Evolutionary conservation across 352 stramenopile species (phyloP).

Genomic region (Pilasporangium apinafurcum): DNA sequence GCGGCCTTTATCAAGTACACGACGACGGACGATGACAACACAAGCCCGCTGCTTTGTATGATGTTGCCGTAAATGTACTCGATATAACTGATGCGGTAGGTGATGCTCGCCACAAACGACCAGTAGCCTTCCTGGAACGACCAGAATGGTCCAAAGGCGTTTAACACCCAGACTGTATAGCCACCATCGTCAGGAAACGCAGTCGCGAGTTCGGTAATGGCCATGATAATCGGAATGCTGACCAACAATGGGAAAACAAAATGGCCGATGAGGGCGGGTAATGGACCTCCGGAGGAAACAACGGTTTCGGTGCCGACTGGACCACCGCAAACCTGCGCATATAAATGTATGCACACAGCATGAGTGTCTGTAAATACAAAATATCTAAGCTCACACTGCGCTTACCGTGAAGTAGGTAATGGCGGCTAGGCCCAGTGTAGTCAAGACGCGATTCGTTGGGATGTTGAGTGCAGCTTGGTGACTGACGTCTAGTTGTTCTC

Average conservation of each 20-base stretch:
- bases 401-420: not conserved
- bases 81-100: slow-evolving; percentile 35
- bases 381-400: too few relatives aligned
- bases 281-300: slow-evolving; percentile 15
- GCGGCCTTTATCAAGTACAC: slow-evolving; percentile 18
- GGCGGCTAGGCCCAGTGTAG: not conserved
- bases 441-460: not conserved
- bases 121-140: slow-evolving; percentile 56
- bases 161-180: slow-evolving; percentile 84
- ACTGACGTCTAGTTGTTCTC: too few relatives aligned
- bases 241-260: slow-evolving; percentile 78
- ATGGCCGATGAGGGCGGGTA: slow-evolving; percentile 68
- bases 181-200: slow-evolving; percentile 75
- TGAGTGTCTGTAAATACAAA: too few relatives aligned
- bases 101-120: slow-evolving; percentile 68
- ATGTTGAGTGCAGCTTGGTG: slow-evolving; percentile 1
- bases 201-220: slow-evolving; percentile 84
- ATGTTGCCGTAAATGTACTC: slow-evolving; percentile 14
- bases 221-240: slow-evolving; percentile 74
- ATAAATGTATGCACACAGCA: too few relatives aligned
- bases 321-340: too few relatives aligned
- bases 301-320: slow-evolving; percentile 18
- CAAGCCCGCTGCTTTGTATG: not conserved
- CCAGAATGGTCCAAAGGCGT: slow-evolving; percentile 83
- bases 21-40: not conserved